These are phyloP conservation scores for Aureobasidium sp. DNA, from an alignment of 2,329 filamentous ascomycete species.

Conservation along the genomic window DNA sequence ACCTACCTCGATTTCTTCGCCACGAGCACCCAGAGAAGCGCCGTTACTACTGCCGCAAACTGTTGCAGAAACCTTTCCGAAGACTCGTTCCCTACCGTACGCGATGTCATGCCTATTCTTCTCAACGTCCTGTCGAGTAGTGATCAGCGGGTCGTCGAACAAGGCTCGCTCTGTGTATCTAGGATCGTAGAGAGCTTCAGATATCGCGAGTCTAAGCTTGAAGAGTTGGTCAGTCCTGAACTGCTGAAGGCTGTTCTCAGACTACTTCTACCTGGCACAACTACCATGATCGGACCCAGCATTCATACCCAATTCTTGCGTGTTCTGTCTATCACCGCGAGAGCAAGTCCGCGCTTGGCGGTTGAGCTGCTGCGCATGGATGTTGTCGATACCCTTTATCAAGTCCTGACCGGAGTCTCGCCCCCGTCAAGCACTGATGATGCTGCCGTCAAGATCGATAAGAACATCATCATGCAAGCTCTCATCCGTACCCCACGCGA, in stretches of 20 bases:
- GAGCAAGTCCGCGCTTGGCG: conserved; percentile 77
- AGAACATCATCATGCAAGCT: conserved; percentile 97
- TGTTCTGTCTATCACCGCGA: conserved; percentile 81
- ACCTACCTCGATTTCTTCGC: conserved; percentile 97
- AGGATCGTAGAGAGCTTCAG: conserved; percentile 97
- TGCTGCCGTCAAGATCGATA: conserved; percentile 80
- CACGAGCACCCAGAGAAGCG: conserved; percentile 91
- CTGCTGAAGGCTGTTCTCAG: conserved; percentile 77
- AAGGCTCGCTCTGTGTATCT: conserved; percentile 90
- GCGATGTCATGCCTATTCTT: conserved; percentile 93
- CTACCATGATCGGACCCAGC: conserved; percentile 85
- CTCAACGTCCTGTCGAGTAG: conserved; percentile 83
- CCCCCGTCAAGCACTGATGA: conserved; percentile 72
- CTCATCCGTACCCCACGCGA: conserved; percentile 91
- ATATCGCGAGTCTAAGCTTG: conserved; percentile 75
- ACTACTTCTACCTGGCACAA: conserved; percentile 84
- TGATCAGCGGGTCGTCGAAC: conserved; percentile 94
- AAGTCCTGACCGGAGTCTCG: conserved; percentile 92
- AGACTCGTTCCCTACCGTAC: conserved; percentile 84
- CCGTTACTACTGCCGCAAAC: conserved; percentile 94
- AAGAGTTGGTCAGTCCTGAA: conserved; percentile 84
- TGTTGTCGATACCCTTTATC: conserved; percentile 93
- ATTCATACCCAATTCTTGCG: conserved; percentile 96
- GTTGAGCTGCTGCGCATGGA: conserved; percentile 92
- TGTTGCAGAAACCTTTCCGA: conserved; percentile 95